phyloP scores from a whole-genome alignment of 441 rosid species.

The Euphorbia celastroides region DNA sequence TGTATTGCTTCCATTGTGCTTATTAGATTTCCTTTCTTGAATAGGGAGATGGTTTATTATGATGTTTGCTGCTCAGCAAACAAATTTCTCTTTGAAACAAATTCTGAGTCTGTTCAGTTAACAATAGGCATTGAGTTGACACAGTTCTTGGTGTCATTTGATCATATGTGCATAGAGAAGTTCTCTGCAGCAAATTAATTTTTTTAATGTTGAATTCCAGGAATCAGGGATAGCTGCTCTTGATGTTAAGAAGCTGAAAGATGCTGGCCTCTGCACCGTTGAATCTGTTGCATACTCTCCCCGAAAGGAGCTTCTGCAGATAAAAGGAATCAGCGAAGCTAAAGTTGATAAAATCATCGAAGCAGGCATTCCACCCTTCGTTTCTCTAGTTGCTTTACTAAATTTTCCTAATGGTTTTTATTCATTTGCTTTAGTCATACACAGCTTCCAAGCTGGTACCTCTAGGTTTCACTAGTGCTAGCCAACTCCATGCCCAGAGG shows the following conservation, averaged over 20 bases:
- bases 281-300: constrained; percentile 89
- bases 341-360: constrained; percentile 90
- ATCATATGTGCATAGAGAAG: background rate
- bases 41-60: background rate
- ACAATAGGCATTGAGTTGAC: background rate
- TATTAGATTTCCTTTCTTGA: background rate
- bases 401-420: background rate
- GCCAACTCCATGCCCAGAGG: constrained; percentile 86
- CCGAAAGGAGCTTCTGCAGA: constrained; percentile 93
- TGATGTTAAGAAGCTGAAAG: constrained; percentile 90
- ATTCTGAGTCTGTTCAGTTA: background rate
- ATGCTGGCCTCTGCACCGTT: constrained; percentile 89
- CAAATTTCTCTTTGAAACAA: background rate
- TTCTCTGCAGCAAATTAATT: constrained; percentile 9
- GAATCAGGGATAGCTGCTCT: constrained; percentile 80
- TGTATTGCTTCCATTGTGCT: background rate
- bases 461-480: constrained; percentile 90
- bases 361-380: constrained; percentile 51
- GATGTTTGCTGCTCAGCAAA: background rate
- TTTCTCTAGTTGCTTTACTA: background rate
- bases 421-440: constrained; percentile 13
- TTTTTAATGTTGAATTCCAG: constrained; percentile 31
- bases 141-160: background rate
- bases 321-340: constrained; percentile 95
- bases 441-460: constrained; percentile 92